phyloP scores from a whole-genome alignment of 345 rosid species.

The Odontarrhena argentea region DNA sequence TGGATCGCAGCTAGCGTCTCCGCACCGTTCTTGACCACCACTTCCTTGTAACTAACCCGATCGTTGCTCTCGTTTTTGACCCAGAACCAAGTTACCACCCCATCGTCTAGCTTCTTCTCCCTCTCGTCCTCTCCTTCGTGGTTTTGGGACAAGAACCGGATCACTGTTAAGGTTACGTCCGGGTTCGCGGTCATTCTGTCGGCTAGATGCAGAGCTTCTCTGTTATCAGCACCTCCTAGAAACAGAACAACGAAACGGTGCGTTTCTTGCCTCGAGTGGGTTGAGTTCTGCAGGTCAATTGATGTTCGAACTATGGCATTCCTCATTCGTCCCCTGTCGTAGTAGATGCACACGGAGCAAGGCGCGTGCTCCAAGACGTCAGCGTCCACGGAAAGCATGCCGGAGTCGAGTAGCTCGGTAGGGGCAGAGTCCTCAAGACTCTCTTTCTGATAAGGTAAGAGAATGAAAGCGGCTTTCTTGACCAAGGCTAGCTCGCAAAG shows the following conservation, averaged over 20 bases:
- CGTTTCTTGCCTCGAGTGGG: constrained; percentile 19
- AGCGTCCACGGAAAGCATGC: constrained; percentile 39
- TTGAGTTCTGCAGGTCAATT: constrained; percentile 17
- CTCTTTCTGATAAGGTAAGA: constrained; percentile 59
- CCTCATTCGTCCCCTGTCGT: constrained; percentile 49
- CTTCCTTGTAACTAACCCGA: constrained; percentile 61
- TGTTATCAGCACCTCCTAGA: constrained; percentile 75
- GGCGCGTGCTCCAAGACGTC: constrained; percentile 65
- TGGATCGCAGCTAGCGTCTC: constrained; percentile 67
- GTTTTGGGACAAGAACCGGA: constrained; percentile 59
- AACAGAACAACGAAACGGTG: constrained; percentile 53
- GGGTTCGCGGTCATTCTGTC: constrained; percentile 58
- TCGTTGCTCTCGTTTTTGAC: constrained; percentile 62
- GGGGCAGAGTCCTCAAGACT: constrained; percentile 30
- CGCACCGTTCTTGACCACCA: constrained; percentile 64
- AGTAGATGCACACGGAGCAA: constrained; percentile 70
- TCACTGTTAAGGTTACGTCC: constrained; percentile 46
- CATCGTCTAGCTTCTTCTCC: constrained; percentile 79
- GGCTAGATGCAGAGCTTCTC: constrained; percentile 68
- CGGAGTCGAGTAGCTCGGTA: constrained; percentile 38
- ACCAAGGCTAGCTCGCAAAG: constrained; percentile 64
- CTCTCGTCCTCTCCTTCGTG: constrained; percentile 57
- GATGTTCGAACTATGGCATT: constrained; percentile 29
- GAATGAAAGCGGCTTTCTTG: constrained; percentile 54
- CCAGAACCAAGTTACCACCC: constrained; percentile 78